Conservation (phyloP, 495 filamentous ascomycete species). For the Podospora pseudopauciseta region DNA sequence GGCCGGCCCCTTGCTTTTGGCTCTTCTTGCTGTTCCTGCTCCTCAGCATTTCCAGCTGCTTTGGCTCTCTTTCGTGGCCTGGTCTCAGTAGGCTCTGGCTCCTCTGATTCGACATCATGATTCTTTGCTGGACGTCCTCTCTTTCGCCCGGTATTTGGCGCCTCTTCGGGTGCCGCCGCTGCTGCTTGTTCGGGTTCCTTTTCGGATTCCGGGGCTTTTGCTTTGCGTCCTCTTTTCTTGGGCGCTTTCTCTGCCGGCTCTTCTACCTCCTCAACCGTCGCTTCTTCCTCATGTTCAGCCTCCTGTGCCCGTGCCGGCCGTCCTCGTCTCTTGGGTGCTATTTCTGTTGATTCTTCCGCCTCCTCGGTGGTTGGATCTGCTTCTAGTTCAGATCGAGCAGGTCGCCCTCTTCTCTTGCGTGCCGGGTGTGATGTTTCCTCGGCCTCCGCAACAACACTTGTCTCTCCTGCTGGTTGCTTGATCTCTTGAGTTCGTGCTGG, state of each 20-base stretch:
- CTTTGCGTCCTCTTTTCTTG: conserved; percentile 24
- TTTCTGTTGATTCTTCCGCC: not conserved
- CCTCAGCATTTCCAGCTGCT: not conserved
- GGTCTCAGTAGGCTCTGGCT: conserved; percentile 1
- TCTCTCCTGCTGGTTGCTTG: not conserved
- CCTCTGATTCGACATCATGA: conserved; percentile 4
- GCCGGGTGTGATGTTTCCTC: no score
- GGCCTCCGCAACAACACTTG: no score
- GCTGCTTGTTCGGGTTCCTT: not conserved
- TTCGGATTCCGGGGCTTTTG: not conserved
- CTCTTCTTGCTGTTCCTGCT: conserved; percentile 8
- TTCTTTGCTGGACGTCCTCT: conserved; percentile 23
- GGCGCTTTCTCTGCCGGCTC: not conserved
- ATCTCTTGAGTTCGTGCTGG: conserved; percentile 13
- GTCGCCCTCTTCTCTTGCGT: no score
- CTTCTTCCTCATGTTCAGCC: not conserved
- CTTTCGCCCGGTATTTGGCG: conserved; percentile 5
- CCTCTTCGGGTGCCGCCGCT: not conserved
- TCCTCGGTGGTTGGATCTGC: not conserved
- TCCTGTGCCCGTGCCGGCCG: not conserved
- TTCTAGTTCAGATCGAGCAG: no score
- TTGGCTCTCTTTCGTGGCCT: conserved; percentile 21
- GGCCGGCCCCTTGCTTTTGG: not conserved
- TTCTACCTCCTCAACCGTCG: not conserved
- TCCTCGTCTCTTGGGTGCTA: conserved; percentile 20